phyloP scores from a whole-genome alignment of 2,329 filamentous ascomycete genomes.

The Fusarium albidum region DNA sequence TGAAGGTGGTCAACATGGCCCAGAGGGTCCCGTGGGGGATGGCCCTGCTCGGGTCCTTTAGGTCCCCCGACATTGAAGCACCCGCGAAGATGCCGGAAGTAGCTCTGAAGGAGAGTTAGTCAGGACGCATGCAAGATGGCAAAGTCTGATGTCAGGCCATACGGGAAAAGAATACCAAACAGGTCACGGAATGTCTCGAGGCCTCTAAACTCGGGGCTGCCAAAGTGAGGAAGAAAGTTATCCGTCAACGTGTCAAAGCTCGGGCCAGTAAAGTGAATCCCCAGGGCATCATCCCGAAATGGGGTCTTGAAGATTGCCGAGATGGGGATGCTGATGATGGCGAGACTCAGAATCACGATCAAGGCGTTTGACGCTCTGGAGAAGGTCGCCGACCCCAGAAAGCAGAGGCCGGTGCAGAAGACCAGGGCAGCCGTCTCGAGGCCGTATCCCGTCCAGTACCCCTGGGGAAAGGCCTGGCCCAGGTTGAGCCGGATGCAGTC shows the following conservation, averaged over 20 bases:
- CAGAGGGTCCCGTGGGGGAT: conserved; percentile 87
- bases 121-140: conserved; percentile 33
- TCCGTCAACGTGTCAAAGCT: conserved; percentile 72
- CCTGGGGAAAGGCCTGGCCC: conserved; percentile 70
- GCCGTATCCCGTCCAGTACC: conserved; percentile 80
- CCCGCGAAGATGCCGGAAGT: conserved; percentile 71
- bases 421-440: conserved; percentile 77
- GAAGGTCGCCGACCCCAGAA: conserved; percentile 83
- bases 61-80: conserved; percentile 89
- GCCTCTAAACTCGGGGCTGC: conserved; percentile 68
- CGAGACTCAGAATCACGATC: conserved; percentile 73
- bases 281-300: conserved; percentile 68
- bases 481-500: conserved; percentile 84
- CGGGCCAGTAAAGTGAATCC: conserved; percentile 81
- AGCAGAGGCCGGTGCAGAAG: conserved; percentile 76
- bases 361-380: conserved; percentile 81
- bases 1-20: conserved; percentile 78
- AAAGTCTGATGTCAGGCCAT: conserved; percentile 16
- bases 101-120: conserved; percentile 43
- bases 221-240: conserved; percentile 78
- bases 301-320: conserved; percentile 75
- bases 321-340: conserved; percentile 82
- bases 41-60: conserved; percentile 82
- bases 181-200: conserved; percentile 79
- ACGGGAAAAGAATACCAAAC: conserved; percentile 86